These are phyloP conservation scores for Alternaria sp. DNA, from an alignment of 2,329 filamentous ascomycete genomes.

Conservation along the genomic window DNA sequence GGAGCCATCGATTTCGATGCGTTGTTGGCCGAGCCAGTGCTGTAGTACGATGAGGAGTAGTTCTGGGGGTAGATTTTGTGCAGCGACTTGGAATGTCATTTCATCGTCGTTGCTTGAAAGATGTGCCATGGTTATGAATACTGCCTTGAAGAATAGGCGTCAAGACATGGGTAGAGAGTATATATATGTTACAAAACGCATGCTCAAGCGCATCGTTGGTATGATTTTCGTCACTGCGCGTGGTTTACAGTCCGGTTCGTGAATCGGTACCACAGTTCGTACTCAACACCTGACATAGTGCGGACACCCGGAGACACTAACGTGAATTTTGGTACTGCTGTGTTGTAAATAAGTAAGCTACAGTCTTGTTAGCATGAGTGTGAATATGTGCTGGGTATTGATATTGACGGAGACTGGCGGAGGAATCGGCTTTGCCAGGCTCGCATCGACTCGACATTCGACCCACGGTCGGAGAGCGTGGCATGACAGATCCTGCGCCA, in stretches of 20 bases:
- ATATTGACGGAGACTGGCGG: not conserved
- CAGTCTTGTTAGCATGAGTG: not conserved
- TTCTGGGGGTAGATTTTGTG: not conserved
- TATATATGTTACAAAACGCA: not conserved
- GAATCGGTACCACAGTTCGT: not conserved
- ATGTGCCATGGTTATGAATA: not conserved
- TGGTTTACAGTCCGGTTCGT: not conserved
- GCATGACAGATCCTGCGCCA: not conserved
- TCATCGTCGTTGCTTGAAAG: not conserved
- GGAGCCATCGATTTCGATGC: not conserved
- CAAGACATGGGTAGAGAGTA: not conserved
- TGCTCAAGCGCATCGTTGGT: not conserved
- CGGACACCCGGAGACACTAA: not conserved
- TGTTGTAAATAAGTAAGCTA: not conserved
- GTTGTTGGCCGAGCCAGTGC: not conserved
- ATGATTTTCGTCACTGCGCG: not conserved
- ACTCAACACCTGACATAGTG: not conserved
- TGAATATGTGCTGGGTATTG: not conserved
- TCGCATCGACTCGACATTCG: not conserved
- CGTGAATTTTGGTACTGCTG: not conserved
- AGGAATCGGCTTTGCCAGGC: not conserved
- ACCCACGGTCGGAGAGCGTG: not conserved
- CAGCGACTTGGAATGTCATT: not conserved
- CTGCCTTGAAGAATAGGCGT: not conserved
- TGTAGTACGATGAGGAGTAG: not conserved